Conservation (phyloP, 1,284 basidiomycete genomes). For the Tilletia horrida region DNA sequence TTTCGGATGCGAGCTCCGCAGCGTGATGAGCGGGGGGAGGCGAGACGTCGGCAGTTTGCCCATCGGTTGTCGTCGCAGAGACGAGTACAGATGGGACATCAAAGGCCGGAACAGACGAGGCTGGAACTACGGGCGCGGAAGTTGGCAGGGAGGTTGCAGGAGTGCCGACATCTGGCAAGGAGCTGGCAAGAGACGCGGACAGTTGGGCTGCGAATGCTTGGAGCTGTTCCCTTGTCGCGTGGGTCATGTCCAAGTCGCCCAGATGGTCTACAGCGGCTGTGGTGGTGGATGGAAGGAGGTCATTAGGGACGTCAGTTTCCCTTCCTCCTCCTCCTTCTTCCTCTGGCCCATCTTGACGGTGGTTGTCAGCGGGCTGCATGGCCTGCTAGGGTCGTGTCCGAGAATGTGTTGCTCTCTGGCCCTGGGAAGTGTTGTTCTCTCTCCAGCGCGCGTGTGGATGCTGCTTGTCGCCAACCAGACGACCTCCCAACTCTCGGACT, state of each 20-base stretch:
- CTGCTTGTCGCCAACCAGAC: conserved; percentile 6
- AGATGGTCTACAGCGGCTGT: neutral
- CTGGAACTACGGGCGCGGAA: neutral
- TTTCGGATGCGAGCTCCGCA: neutral
- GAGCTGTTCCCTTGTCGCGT: conserved; percentile 7
- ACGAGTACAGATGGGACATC: neutral
- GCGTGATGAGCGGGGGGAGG: too few relatives aligned
- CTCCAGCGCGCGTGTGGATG: too few relatives aligned
- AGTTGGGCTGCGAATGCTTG: conserved; percentile 3
- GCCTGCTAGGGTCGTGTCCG: neutral
- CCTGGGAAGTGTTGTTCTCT: neutral
- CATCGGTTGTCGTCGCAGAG: too few relatives aligned
- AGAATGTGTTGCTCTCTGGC: neutral
- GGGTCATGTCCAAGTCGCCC: neutral
- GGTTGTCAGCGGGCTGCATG: too few relatives aligned
- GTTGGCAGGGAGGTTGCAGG: neutral
- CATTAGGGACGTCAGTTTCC: too few relatives aligned
- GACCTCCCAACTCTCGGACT: too few relatives aligned
- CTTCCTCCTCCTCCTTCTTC: too few relatives aligned
- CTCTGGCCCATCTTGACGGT: too few relatives aligned
- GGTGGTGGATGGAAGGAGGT: too few relatives aligned
- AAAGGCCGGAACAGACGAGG: neutral
- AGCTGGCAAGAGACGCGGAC: conserved; percentile 2
- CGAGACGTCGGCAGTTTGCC: too few relatives aligned
- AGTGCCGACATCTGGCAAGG: neutral